phyloP scores from a whole-genome alignment of 352 stramenopile genomes.

The Proteromonas lacertae region DNA sequence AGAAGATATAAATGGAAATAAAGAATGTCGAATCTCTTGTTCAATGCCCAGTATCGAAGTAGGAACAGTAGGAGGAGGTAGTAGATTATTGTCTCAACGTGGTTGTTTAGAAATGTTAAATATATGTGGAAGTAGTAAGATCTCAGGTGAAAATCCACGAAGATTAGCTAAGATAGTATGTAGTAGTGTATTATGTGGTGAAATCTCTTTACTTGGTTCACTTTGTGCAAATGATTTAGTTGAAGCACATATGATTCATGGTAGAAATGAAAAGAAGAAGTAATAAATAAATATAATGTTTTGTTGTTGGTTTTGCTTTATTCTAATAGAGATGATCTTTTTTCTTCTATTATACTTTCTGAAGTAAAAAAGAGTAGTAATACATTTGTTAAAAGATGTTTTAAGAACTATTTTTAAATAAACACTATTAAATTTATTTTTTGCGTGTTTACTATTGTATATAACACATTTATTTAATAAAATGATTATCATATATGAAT shows the following conservation, averaged over 20 bases:
- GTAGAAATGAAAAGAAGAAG: constrained; percentile 28
- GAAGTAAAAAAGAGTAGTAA: too few species aligned
- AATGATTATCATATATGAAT: too few species aligned
- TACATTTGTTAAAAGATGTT: too few species aligned
- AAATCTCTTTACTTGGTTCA: constrained; percentile 45
- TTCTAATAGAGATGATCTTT: too few species aligned
- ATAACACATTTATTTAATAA: too few species aligned
- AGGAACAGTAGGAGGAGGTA: constrained; percentile 50
- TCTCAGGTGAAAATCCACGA: constrained; percentile 28
- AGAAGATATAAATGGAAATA: constrained; percentile 20
- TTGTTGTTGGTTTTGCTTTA: too few species aligned
- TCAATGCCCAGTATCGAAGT: constrained; percentile 63
- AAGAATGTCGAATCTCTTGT: constrained; percentile 17
- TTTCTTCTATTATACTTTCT: too few species aligned
- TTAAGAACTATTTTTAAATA: too few species aligned
- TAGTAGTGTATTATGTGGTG: constrained; percentile 19
- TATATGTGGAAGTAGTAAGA: constrained; percentile 15
- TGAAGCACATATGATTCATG: constrained; percentile 41
- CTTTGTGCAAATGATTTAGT: constrained; percentile 47
- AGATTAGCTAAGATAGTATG: constrained; percentile 26
- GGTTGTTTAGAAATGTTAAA: constrained; percentile 35
- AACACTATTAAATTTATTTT: too few species aligned
- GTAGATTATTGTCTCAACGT: constrained; percentile 29
- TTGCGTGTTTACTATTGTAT: too few species aligned
- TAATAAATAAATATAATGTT: too few species aligned